A percentile compares a stretch with the other conserved stretches of the same genome.
Conservation (phyloP, 345 rosid genomes). For the Acer saccharum region DNA sequence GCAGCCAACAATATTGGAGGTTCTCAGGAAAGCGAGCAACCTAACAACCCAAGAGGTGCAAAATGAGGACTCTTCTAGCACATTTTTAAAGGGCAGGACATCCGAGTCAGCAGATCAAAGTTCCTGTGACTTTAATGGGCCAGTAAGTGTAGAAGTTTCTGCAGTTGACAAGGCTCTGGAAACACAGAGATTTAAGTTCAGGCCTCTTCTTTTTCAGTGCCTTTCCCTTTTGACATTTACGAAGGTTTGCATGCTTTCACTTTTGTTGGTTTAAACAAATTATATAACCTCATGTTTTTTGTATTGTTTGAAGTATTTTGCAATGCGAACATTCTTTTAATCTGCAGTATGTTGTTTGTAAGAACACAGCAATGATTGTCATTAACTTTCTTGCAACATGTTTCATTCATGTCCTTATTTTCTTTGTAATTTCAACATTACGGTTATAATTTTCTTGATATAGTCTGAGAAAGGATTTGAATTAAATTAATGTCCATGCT, state of each 20-base stretch:
- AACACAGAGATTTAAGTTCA: conserved; percentile 72
- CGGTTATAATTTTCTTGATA: not conserved
- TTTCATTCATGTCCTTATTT: not conserved
- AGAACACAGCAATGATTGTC: not conserved
- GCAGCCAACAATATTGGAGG: conserved; percentile 66
- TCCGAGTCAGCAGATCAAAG: conserved; percentile 33
- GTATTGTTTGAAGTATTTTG: not conserved
- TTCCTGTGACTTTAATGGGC: conserved; percentile 37
- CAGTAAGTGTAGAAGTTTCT: conserved; percentile 54
- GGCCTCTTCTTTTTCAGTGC: conserved; percentile 68
- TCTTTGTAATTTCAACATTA: not conserved
- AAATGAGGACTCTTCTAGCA: conserved; percentile 39
- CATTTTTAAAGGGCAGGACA: conserved; percentile 32
- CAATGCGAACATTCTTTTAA: not conserved
- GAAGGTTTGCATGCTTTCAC: conserved; percentile 44
- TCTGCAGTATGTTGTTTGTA: not conserved
- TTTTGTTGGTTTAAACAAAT: not conserved
- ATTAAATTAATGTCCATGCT: not conserved
- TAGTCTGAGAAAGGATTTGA: not conserved
- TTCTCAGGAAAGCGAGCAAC: conserved; percentile 56
- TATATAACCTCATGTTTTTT: not conserved
- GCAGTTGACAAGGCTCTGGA: conserved; percentile 53
- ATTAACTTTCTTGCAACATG: not conserved
- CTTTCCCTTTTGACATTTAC: conserved; percentile 62
- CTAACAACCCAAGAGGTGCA: conserved; percentile 49